Percentiles rank a stretch among this genome's conserved stretches.
phyloP scores from a whole-genome alignment of 768 basidiomycete genomes.

The Kwoniella sp. region DNA sequence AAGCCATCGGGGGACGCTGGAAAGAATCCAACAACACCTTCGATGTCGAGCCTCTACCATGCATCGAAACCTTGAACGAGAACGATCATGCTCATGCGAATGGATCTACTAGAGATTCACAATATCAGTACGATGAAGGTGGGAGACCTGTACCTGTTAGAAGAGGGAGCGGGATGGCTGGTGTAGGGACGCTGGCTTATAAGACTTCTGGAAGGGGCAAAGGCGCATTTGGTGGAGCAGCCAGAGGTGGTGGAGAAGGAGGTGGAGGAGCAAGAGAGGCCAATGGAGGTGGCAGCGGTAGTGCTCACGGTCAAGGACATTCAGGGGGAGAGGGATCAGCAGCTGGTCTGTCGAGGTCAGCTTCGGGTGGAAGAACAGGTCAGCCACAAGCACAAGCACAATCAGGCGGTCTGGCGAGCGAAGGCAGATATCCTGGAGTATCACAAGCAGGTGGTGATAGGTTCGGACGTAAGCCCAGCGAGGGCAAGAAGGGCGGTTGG shows the following conservation, averaged over 20 bases:
- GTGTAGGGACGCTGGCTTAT: slow-evolving; percentile 6
- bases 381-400: neutral
- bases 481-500: neutral
- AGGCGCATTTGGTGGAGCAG: neutral
- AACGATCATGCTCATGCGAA: neutral
- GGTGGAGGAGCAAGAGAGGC: neutral
- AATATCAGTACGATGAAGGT: neutral
- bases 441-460: neutral
- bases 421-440: neutral
- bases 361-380: neutral
- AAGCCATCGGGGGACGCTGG: slow-evolving; percentile 12
- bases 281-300: neutral
- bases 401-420: neutral
- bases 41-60: neutral
- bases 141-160: neutral
- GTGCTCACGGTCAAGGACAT: neutral
- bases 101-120: neutral
- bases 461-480: neutral
- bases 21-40: slow-evolving; percentile 8
- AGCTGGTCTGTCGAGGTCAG: neutral
- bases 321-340: neutral
- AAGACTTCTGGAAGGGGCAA: neutral
- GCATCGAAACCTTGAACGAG: neutral
- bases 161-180: slow-evolving; percentile 13
- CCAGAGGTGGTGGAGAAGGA: too few relatives aligned